Evolutionary conservation across 2,329 filamentous ascomycete species (phyloP).

Genomic region (Penicillium griseofulvum): DNA sequence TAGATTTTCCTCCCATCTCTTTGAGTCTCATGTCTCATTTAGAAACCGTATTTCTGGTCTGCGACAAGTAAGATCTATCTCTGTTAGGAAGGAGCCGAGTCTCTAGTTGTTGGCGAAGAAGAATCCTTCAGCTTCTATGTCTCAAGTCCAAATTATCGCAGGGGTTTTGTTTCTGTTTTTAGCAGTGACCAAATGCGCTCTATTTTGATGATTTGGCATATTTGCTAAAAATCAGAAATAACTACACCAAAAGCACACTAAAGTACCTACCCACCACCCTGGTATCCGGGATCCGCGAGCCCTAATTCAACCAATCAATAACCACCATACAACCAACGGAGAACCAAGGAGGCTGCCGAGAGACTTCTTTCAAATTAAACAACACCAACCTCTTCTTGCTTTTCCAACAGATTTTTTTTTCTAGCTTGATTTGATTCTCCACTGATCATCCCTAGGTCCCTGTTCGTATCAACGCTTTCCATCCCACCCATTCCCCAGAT

Average conservation of each 20-base stretch:
- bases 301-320: constrained; percentile 7
- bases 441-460: background rate
- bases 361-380: constrained; percentile 7
- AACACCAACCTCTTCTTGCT: constrained; percentile 5
- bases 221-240: background rate
- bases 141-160: background rate
- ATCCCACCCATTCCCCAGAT: constrained; percentile 11
- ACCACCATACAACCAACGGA: background rate
- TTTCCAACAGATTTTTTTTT: background rate
- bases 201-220: background rate
- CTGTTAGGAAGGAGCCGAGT: background rate
- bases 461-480: constrained; percentile 1
- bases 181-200: background rate
- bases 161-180: background rate
- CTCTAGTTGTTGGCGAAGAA: background rate
- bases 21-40: background rate
- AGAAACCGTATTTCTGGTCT: background rate
- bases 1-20: background rate
- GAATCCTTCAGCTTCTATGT: background rate
- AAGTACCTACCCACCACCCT: constrained; percentile 4
- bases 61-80: background rate
- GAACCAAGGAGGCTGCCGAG: background rate
- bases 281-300: background rate
- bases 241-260: background rate
- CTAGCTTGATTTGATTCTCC: background rate